Evolutionary conservation across 305 asterid genomes (phyloP).

Genomic region (Solanum aculeatissimum): DNA sequence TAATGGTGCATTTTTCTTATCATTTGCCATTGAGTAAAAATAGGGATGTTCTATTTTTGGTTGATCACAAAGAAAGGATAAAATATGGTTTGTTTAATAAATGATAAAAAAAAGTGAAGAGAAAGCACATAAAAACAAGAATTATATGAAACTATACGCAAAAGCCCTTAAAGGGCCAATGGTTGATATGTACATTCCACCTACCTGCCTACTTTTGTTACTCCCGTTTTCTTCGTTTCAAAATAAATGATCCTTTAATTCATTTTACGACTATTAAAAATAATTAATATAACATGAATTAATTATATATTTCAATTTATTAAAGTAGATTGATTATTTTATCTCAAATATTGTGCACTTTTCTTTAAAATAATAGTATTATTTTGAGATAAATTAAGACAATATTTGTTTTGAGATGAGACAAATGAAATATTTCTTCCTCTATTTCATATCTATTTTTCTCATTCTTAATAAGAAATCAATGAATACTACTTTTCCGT

Average conservation of each 20-base stretch:
- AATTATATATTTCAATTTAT: background rate
- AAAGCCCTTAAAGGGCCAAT: background rate
- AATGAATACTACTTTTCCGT: too few relatives aligned
- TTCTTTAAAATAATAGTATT: background rate
- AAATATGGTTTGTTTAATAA: background rate
- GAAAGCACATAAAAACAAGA: background rate
- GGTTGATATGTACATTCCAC: background rate
- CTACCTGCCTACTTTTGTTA: background rate
- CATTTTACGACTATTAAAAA: background rate
- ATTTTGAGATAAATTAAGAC: background rate
- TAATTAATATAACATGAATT: too few relatives aligned
- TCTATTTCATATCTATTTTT: background rate
- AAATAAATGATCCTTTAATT: background rate
- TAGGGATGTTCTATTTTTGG: background rate
- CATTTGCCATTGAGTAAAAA: background rate
- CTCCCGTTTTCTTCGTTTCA: fast-evolving
- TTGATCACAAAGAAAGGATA: background rate
- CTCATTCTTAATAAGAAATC: too few relatives aligned
- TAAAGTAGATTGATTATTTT: background rate
- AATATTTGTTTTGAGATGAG: background rate
- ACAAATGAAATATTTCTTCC: background rate
- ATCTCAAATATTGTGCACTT: background rate
- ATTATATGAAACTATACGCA: background rate
- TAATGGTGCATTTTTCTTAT: background rate
- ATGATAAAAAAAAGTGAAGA: background rate